phyloP scores from a whole-genome alignment of 345 rosid genomes.

The Erodium maritimum region DNA sequence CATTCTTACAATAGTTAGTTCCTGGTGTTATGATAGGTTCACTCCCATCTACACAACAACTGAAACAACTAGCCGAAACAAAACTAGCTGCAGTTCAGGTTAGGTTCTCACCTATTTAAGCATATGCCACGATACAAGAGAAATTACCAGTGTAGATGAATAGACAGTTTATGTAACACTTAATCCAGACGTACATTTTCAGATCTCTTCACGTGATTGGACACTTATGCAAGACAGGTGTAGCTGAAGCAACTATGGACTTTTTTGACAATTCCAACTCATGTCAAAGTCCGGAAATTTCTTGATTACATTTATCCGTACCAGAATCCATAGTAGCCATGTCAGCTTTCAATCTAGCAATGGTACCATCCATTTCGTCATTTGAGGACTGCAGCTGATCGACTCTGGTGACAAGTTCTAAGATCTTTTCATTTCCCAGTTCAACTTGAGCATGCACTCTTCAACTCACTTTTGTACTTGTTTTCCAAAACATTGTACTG shows the following conservation, averaged over 20 bases:
- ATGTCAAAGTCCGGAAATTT: slow-evolving; percentile 31
- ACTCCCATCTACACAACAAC: too few relatives aligned
- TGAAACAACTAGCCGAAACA: too few relatives aligned
- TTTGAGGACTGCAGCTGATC: slow-evolving; percentile 52
- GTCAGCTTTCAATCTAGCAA: slow-evolving; percentile 32
- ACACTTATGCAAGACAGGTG: slow-evolving; percentile 28
- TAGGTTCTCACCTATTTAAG: too few relatives aligned
- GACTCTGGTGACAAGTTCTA: slow-evolving; percentile 35
- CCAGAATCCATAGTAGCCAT: slow-evolving; percentile 43
- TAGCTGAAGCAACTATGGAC: slow-evolving; percentile 19
- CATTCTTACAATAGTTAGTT: too few relatives aligned
- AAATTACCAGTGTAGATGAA: not conserved
- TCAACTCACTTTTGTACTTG: slow-evolving; percentile 35
- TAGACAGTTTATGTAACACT: not conserved
- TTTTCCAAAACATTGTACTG: slow-evolving; percentile 50
- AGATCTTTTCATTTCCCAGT: slow-evolving; percentile 43
- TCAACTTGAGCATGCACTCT: slow-evolving; percentile 39
- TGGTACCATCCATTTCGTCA: slow-evolving; percentile 44
- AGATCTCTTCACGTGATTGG: slow-evolving; percentile 14
- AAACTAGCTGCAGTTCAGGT: too few relatives aligned
- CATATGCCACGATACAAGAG: too few relatives aligned
- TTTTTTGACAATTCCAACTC: slow-evolving; percentile 41
- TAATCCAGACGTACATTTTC: slow-evolving; percentile 35
- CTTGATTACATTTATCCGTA: slow-evolving; percentile 26
- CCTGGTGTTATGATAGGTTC: too few relatives aligned